Evolutionary conservation across 2,329 filamentous ascomycete species (phyloP).

Genomic region (Ophiostoma angusticollis): DNA sequence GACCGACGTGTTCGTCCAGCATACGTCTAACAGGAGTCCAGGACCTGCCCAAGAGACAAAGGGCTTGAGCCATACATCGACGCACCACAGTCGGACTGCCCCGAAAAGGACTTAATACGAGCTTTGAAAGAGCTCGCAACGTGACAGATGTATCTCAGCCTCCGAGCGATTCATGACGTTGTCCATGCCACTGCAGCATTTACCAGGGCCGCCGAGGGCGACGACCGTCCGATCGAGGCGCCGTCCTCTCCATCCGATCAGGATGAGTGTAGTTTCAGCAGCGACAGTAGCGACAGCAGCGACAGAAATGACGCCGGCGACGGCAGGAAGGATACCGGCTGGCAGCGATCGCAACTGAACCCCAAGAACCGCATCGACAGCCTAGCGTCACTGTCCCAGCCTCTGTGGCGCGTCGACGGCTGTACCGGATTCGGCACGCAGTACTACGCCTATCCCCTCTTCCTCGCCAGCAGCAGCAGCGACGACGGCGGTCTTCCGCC

Average conservation of each 20-base stretch:
- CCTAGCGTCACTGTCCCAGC: conserved; percentile 29
- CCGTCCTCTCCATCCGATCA: neutral
- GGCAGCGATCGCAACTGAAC: conserved; percentile 40
- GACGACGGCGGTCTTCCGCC: conserved; percentile 26
- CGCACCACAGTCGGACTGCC: no score
- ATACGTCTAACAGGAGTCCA: no score
- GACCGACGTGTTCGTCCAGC: no score
- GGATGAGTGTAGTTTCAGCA: neutral
- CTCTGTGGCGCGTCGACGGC: conserved; percentile 47
- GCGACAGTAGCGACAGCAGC: neutral
- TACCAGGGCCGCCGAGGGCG: conserved; percentile 4
- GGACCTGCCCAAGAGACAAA: no score
- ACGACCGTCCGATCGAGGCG: neutral
- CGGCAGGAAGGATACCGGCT: conserved; percentile 17
- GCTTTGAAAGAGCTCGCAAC: no score
- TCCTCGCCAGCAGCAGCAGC: conserved; percentile 20
- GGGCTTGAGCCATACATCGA: no score
- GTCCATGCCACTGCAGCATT: conserved; percentile 47
- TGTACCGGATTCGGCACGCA: conserved; percentile 44
- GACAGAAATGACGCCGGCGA: neutral
- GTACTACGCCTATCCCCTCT: conserved; percentile 42
- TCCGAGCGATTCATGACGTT: conserved; percentile 39
- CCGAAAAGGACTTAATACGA: no score
- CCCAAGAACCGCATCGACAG: conserved; percentile 49
- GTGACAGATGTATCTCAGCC: conserved; percentile 44